Evolutionary conservation across 371 early-diverging fungal genomes (phyloP), one percentile per base, ranked within the genome.

Genomic region (Mortierella sp.): DNA sequence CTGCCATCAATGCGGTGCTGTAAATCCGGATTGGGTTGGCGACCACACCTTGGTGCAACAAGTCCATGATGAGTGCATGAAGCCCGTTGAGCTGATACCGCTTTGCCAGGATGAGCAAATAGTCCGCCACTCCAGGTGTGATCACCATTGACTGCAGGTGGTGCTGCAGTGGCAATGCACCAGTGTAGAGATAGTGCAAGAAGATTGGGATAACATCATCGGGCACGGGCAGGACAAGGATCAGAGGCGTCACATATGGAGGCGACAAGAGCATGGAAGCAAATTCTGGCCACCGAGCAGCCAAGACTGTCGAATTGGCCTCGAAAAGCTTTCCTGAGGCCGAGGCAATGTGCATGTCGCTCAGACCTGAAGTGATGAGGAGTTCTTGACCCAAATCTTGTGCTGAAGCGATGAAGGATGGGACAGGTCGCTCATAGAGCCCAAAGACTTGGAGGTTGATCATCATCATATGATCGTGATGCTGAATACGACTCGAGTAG

Each of bases 381-480:
- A 76, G 34, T 2, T 76, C 76, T 27, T 48, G 21, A 25, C 76
- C 76, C 14, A 76, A 54, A 14, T 76, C 76, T 27, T 76, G 76
- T 44, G 68, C 76, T 24, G 44, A 4, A 14, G 37, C 47, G 0
- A 50, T 54, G n/a, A 68, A 61, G 3, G 76, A 76, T 6, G 76
- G 76, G 17, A 76, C 46, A 1, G 76, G 76, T 27, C 65, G 57
- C 39, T 76, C 69, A 31, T 76, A 76, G 17, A 76, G 39, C 19
- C 86, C 86, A 25, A 82, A 80, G 0, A 85, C 84, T 21, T 83
- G 79, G 59, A 86, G 44, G 27, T 84, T 71, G 28, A 86, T 67
- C 47, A 78, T 68, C 58, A 83, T 80, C 40, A 82, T 49, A 47
- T 86, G 82, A 50, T 79, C 44, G 63, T 83, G 83, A 61, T 83